Evolutionary conservation across 495 filamentous ascomycete species (phyloP), one percentile per base, ranked within the genome.

Genomic region (Hyaloscypha finlandica): DNA sequence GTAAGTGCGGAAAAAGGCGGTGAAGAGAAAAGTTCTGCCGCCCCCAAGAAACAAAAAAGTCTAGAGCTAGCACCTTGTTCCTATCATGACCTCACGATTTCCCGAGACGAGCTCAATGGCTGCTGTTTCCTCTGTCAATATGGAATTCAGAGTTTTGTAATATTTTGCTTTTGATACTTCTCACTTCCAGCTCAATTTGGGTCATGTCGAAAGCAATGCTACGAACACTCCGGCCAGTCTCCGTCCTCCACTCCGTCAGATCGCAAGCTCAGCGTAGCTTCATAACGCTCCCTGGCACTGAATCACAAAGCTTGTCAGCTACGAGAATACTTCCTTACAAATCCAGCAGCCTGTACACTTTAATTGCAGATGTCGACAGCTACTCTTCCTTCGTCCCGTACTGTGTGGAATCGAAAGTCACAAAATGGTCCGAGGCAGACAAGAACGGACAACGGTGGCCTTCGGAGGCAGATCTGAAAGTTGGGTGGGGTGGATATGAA

Each of bases 381-480:
- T 99, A 97, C 87, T 77, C 78, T 52, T 72, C 79, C 68, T 98
- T 96, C 86, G 86, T 97, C 35, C 94, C 94, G 9, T 96, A 95
- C 86, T 93, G 93, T 77, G 80, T 82, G 14, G 79, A 81, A 8
- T 92, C 90, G 2, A 82, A 77, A 35, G 90, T 97, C 2, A 97
- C 92, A 6, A 68, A 65, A 30, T 86, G 83, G 83, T 74, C 80
- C 0, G 19, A 56, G 25, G 70, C 74, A 66, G 72, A 80, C 57
- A 58, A 31, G 57, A 61, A 62, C 45, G 56, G 48, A 52, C 71
- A 71, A 25, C 64, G 81, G 1, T 90, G 86, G 77, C 95, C 95
- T 0, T 82, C 84, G 25, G 86, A 87, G 72, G 95, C 92, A 1
- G 88, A 89, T 75, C 83, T 99, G 25, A 89, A 86, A 5, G 86